Conservation (phyloP, 192 early-diverging fungal species). For the Umbelopsis isabellina region DNA sequence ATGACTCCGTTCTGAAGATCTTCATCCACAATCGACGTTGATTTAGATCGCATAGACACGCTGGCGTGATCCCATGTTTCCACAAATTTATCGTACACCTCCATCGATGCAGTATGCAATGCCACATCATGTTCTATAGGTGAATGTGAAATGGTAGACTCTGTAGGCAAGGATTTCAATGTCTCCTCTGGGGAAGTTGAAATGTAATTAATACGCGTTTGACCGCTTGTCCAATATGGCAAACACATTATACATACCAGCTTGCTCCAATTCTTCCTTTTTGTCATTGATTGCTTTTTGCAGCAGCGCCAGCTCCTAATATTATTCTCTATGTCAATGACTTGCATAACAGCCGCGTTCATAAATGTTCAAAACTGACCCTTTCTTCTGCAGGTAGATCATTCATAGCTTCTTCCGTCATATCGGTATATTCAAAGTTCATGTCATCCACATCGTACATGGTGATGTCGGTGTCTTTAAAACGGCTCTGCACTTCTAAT, state of each 20-base stretch:
- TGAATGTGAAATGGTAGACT: background rate
- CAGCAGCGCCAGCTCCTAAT: background rate
- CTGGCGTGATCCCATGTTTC: slow-evolving; percentile 6
- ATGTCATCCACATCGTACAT: slow-evolving; percentile 24
- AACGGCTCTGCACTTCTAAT: slow-evolving; percentile 10
- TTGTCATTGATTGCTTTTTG: background rate
- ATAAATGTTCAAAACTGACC: background rate
- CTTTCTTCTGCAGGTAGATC: slow-evolving; percentile 5
- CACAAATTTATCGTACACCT: background rate
- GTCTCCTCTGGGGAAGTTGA: background rate
- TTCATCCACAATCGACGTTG: background rate
- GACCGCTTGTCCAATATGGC: background rate
- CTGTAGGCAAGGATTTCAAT: background rate
- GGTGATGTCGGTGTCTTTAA: slow-evolving; percentile 1
- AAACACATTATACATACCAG: background rate
- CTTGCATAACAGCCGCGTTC: too few species aligned
- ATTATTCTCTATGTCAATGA: background rate
- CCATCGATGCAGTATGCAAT: background rate
- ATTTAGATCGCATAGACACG: background rate
- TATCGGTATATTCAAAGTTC: slow-evolving; percentile 23
- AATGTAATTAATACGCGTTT: background rate
- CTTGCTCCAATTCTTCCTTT: slow-evolving; percentile 3
- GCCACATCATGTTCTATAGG: background rate
- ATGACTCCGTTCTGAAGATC: slow-evolving; percentile 7
- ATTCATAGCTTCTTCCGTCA: background rate